These are phyloP conservation scores for Pinus taeda DNA, from an alignment of 75 land plant species.

Conservation along the genomic window DNA sequence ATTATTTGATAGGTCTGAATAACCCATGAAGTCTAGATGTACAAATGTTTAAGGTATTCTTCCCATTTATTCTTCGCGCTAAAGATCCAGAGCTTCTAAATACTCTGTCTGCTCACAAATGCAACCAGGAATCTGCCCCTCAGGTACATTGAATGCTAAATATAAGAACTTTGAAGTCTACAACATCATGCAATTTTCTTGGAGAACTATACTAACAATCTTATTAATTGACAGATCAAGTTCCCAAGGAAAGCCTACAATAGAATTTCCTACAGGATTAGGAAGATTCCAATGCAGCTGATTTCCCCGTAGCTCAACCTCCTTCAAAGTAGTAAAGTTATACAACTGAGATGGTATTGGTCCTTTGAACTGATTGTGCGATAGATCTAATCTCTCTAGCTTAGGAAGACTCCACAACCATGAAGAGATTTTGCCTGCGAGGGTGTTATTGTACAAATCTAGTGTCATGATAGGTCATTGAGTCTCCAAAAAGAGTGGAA, in stretches of 20 bases:
- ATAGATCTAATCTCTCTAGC: neutral
- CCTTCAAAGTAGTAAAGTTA: neutral
- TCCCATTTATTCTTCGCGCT: conserved; percentile 1
- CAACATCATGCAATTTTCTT: neutral
- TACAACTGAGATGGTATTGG: neutral
- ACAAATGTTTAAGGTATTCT: conserved; percentile 5
- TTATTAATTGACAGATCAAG: neutral
- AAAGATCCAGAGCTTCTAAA: conserved; percentile 5
- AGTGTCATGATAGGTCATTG: conserved; percentile 1
- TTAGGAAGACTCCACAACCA: neutral
- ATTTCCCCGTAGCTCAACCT: neutral
- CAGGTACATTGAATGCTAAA: neutral
- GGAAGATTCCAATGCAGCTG: no score
- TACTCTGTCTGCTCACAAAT: neutral
- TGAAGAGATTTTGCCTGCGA: conserved; percentile 16
- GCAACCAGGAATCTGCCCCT: neutral
- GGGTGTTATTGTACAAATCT: conserved; percentile 9
- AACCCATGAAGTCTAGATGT: neutral
- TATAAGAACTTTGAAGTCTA: no score
- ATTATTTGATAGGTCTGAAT: conserved; percentile 8
- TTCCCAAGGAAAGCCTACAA: neutral
- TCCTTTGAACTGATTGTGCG: neutral
- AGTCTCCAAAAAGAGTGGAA: neutral
- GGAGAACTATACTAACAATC: neutral
- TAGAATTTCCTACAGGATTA: neutral